A percentile compares a stretch with the other conserved stretches of the same genome.
Evolutionary conservation across 1,284 basidiomycete genomes (phyloP).

Genomic region (Cystobasidium slooffiae): DNA sequence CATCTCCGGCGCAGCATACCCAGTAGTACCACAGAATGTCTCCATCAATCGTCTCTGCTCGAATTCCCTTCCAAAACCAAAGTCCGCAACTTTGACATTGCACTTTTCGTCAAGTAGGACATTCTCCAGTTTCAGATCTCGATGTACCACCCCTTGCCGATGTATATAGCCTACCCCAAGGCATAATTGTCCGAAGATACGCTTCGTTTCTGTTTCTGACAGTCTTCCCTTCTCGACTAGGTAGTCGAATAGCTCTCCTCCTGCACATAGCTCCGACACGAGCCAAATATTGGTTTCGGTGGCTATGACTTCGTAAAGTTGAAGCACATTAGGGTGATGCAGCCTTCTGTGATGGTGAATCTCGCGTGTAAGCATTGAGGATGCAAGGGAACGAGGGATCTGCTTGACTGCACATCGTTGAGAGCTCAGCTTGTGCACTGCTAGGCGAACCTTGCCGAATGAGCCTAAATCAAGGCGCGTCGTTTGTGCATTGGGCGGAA

Average conservation of each 20-base stretch:
- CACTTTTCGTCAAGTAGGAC: constrained; percentile 58
- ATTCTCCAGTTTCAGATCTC: constrained; percentile 64
- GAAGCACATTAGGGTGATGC: constrained; percentile 91
- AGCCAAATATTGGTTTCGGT: constrained; percentile 96
- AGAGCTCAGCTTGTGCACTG: constrained; percentile 53
- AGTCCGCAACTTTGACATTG: constrained; percentile 74
- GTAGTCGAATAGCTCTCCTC: constrained; percentile 67
- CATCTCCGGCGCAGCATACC: constrained; percentile 95
- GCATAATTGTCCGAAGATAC: constrained; percentile 59
- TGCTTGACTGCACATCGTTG: constrained; percentile 93
- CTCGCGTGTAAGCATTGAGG: constrained; percentile 80
- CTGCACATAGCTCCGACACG: constrained; percentile 92
- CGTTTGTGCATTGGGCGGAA: neutral
- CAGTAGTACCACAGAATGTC: constrained; percentile 96
- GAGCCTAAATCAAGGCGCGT: constrained; percentile 47
- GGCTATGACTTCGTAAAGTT: constrained; percentile 96
- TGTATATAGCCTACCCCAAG: constrained; percentile 59
- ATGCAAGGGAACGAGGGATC: constrained; percentile 65
- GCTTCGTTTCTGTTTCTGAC: constrained; percentile 54
- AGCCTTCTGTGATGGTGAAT: constrained; percentile 97
- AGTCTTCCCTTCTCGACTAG: constrained; percentile 58
- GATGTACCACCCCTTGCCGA: constrained; percentile 58
- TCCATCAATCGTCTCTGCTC: constrained; percentile 83
- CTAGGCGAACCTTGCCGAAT: constrained; percentile 54
- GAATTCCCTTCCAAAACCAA: constrained; percentile 95